phyloP scores from a whole-genome alignment of 306 rosid species.

The Gynostemma pentaphyllum region DNA sequence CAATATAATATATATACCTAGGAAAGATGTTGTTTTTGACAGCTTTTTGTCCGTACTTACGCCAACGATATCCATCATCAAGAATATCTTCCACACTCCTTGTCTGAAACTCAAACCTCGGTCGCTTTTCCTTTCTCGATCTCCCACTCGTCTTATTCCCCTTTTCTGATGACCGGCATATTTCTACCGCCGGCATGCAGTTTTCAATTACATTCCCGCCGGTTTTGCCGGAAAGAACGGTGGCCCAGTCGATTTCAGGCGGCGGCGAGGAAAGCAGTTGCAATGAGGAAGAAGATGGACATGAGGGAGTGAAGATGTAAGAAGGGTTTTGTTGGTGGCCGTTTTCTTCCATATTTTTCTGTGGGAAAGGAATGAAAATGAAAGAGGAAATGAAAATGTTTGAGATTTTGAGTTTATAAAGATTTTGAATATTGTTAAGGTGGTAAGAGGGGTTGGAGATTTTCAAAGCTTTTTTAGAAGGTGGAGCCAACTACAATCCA shows the following conservation, averaged over 20 bases:
- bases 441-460: conserved; percentile 9
- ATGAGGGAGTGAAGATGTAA: not conserved
- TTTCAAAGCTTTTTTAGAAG: too few species aligned
- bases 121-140: conserved; percentile 16
- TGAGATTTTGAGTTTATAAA: conserved; percentile 1
- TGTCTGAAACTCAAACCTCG: conserved; percentile 83
- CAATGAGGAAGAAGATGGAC: not conserved
- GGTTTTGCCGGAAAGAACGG: conserved; percentile 35
- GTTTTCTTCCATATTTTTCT: conserved; percentile 13
- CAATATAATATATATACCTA: conserved; percentile 48
- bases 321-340: conserved; percentile 10
- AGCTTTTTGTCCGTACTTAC: conserved; percentile 91
- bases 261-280: not conserved
- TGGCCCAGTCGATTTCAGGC: conserved; percentile 54
- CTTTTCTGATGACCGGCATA: not conserved
- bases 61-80: conserved; percentile 97
- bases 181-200: not conserved
- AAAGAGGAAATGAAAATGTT: not conserved
- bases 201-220: not conserved
- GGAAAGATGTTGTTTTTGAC: conserved; percentile 71
- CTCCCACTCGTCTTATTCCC: not conserved
- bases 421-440: conserved; percentile 13
- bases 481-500: conserved; percentile 7
- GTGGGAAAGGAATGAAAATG: not conserved
- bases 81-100: conserved; percentile 79